These are phyloP conservation scores for Podaxis sp. DNA, from an alignment of 768 basidiomycete genomes.

Conservation along the genomic window DNA sequence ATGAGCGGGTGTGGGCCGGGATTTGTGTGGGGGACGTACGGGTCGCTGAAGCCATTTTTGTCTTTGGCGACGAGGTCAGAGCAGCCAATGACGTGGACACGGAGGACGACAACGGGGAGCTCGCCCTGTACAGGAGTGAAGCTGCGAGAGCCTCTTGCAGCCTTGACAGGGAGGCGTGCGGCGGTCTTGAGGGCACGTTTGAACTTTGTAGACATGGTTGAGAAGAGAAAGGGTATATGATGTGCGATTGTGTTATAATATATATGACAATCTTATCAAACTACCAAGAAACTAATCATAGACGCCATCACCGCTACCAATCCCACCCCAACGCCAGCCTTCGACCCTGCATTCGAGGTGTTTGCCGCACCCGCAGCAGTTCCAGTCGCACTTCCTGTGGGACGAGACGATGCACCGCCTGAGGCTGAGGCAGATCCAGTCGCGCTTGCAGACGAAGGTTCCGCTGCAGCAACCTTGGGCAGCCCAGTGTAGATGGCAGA, in stretches of 20 bases:
- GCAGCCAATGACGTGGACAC: constrained; percentile 69
- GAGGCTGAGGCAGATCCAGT: constrained; percentile 10
- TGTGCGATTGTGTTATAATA: too few relatives aligned
- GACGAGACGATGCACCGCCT: not conserved
- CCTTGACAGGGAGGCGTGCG: constrained; percentile 44
- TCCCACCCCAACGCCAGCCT: not conserved
- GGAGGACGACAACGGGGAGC: constrained; percentile 61
- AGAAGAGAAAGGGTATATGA: not conserved
- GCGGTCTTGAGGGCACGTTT: constrained; percentile 62
- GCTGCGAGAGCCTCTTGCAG: constrained; percentile 1
- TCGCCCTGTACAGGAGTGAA: constrained; percentile 57
- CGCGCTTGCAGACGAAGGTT: constrained; percentile 1
- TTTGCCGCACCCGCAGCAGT: constrained; percentile 9
- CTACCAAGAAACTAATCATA: constrained; percentile 4
- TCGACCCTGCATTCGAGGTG: not conserved
- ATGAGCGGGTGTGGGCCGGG: not conserved
- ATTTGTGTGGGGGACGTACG: constrained; percentile 46
- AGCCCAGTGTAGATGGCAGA: constrained; percentile 29
- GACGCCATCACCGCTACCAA: not conserved
- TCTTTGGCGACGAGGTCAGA: constrained; percentile 62
- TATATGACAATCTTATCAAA: constrained; percentile 6
- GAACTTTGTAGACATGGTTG: constrained; percentile 37
- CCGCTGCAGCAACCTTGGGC: constrained; percentile 16
- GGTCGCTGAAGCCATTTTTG: constrained; percentile 71
- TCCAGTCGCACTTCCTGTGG: constrained; percentile 5